phyloP scores from a whole-genome alignment of 75 land plant genomes.

The Larix kaempferi region DNA sequence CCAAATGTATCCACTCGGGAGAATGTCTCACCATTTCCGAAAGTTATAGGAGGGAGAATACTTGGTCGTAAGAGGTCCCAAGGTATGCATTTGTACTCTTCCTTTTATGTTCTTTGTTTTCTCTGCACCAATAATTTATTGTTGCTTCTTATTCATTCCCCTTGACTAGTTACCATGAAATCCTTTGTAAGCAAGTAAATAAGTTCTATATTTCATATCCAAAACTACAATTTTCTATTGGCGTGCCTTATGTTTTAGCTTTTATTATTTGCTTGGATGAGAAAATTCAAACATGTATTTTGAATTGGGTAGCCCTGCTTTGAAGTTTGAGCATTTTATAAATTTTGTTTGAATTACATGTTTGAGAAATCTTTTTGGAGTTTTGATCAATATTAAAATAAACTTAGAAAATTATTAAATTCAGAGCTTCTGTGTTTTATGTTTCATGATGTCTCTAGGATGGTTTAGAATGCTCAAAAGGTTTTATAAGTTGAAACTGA shows the following conservation, averaged over 20 bases:
- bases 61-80: conserved; percentile 72
- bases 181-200: background rate
- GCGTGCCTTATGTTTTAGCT: background rate
- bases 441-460: too few species aligned
- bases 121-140: too few species aligned
- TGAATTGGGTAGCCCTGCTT: too few species aligned
- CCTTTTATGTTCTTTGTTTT: background rate
- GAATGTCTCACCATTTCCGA: conserved; percentile 82
- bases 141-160: background rate
- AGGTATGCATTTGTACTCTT: conserved; percentile 32
- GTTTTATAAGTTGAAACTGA: too few species aligned
- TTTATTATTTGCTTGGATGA: background rate
- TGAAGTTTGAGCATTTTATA: too few species aligned
- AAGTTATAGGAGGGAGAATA: conserved; percentile 70
- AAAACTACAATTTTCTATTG: background rate
- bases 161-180: background rate
- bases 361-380: too few species aligned
- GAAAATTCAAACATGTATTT: too few species aligned
- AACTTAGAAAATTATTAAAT: too few species aligned
- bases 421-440: too few species aligned
- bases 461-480: too few species aligned
- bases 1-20: conserved; percentile 79
- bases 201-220: background rate
- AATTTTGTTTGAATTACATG: too few species aligned
- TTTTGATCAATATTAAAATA: too few species aligned